Evolutionary conservation across 2,329 filamentous ascomycete genomes (phyloP).

Genomic region (Ophiobolus disseminans): DNA sequence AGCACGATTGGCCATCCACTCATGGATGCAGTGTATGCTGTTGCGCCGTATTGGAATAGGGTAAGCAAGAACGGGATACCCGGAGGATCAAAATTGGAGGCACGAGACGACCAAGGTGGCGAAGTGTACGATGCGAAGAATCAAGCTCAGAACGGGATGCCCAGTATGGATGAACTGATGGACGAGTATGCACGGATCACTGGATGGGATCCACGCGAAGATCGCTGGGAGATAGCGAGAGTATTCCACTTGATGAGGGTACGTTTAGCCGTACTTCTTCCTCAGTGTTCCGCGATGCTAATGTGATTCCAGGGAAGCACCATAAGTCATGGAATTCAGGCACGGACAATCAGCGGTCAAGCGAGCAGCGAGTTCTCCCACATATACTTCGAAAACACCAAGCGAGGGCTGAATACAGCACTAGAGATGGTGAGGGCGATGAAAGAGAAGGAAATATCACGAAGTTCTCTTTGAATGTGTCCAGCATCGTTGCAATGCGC

Average conservation of each 20-base stretch:
- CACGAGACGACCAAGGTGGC: conserved; percentile 49
- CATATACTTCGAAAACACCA: conserved; percentile 45
- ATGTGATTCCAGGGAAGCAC: conserved; percentile 33
- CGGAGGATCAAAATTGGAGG: conserved; percentile 41
- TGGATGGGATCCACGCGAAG: conserved; percentile 70
- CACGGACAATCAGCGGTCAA: conserved; percentile 45
- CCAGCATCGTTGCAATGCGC: neutral
- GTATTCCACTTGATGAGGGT: conserved; percentile 47
- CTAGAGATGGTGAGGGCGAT: conserved; percentile 34
- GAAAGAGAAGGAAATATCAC: conserved; percentile 32
- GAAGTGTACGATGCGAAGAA: conserved; percentile 38
- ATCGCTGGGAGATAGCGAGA: conserved; percentile 45
- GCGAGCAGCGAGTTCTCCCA: conserved; percentile 48
- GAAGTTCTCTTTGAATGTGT: conserved; percentile 28
- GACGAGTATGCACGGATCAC: conserved; percentile 70
- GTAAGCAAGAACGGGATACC: conserved; percentile 37
- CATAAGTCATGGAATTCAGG: conserved; percentile 46
- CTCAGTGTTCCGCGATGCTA: neutral
- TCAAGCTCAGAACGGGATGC: conserved; percentile 67
- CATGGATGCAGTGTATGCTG: conserved; percentile 85
- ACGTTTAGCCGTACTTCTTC: conserved; percentile 17
- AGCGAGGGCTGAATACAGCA: conserved; percentile 39
- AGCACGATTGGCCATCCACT: conserved; percentile 92
- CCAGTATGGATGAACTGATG: conserved; percentile 64
- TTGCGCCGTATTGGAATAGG: conserved; percentile 56